These are phyloP conservation scores for Desmodesmus armatus DNA, from an alignment of 139 green algal genomes.

Conservation along the genomic window DNA sequence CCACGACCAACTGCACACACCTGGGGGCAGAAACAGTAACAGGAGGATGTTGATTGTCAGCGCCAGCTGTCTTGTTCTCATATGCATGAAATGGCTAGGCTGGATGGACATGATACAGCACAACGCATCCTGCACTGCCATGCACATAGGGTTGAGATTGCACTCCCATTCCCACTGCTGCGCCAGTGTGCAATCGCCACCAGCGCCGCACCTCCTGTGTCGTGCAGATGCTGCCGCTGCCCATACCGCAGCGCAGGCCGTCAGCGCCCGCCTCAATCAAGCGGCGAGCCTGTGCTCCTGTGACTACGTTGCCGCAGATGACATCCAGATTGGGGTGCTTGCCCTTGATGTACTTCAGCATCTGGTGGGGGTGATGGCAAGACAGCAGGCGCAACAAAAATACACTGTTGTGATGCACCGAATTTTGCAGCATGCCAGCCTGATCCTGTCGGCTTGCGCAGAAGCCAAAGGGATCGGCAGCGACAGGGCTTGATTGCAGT, in stretches of 20 bases:
- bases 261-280: constrained; percentile 93
- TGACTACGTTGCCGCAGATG: constrained; percentile 97
- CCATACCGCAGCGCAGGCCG: constrained; percentile 97
- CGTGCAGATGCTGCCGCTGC: constrained; percentile 98
- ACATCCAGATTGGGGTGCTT: constrained; percentile 91
- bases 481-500: too few relatives aligned
- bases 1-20: constrained; percentile 97
- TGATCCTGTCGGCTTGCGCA: too few relatives aligned
- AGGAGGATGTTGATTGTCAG: neutral
- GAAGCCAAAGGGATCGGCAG: too few relatives aligned
- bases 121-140: neutral
- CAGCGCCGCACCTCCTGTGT: constrained; percentile 91
- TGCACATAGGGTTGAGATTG: too few relatives aligned
- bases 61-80: too few relatives aligned
- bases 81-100: too few relatives aligned
- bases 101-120: too few relatives aligned
- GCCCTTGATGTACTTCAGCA: constrained; percentile 94
- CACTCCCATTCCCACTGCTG: neutral
- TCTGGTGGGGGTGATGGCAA: too few relatives aligned
- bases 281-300: constrained; percentile 68
- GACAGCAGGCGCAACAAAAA: too few relatives aligned
- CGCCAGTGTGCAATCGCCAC: neutral
- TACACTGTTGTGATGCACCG: too few relatives aligned
- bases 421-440: too few relatives aligned
- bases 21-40: neutral